Conservation (phyloP, 495 filamentous ascomycete genomes). For the Podospora conica region DNA sequence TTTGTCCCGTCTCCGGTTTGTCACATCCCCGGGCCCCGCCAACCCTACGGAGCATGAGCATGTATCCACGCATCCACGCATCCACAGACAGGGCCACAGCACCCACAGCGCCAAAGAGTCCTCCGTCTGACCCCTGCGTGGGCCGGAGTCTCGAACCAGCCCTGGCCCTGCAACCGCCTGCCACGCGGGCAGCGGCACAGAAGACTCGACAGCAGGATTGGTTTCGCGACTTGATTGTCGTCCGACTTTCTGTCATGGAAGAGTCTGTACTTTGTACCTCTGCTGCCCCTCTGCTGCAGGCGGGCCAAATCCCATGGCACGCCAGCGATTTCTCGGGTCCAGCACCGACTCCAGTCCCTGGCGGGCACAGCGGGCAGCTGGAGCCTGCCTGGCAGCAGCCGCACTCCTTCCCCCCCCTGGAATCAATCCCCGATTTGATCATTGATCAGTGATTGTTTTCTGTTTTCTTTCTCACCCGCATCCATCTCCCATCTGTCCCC, state of each 20-base stretch:
- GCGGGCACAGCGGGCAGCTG: too few relatives aligned
- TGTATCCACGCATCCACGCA: too few relatives aligned
- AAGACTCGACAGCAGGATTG: background rate
- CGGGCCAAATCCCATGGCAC: background rate
- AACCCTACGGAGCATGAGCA: background rate
- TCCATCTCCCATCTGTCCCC: too few relatives aligned
- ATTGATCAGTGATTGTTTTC: too few relatives aligned
- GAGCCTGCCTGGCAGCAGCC: background rate
- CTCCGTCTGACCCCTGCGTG: constrained; percentile 6
- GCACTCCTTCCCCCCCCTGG: background rate
- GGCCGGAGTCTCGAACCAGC: constrained; percentile 9
- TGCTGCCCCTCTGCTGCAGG: background rate
- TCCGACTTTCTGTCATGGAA: background rate
- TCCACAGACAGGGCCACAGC: too few relatives aligned
- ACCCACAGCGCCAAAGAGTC: too few relatives aligned
- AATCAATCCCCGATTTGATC: too few relatives aligned
- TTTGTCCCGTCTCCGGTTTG: constrained; percentile 3
- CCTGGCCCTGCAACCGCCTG: background rate
- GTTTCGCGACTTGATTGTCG: constrained; percentile 6
- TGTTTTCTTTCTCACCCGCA: background rate
- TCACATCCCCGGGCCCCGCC: constrained; percentile 5
- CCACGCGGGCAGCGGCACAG: constrained; percentile 5
- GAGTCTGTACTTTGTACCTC: too few relatives aligned
- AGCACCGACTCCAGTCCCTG: too few relatives aligned
- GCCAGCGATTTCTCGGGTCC: background rate